Conservation (phyloP, 257 asterid genomes). For the Phtheirospermum japonicum region DNA sequence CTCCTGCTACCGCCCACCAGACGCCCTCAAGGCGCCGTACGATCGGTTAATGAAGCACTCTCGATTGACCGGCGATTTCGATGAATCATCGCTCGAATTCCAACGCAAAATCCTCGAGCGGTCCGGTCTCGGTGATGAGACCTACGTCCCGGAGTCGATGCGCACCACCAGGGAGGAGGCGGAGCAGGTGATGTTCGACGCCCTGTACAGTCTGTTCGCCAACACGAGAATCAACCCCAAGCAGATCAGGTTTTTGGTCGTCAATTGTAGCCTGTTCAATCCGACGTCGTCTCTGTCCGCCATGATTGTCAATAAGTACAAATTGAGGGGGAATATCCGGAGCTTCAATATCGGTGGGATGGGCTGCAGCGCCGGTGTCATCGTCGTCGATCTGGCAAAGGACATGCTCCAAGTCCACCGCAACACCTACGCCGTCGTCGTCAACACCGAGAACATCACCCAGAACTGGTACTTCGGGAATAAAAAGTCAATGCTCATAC, state of each 20-base stretch:
- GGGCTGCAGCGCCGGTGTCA: slow-evolving; percentile 88
- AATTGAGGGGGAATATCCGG: slow-evolving; percentile 69
- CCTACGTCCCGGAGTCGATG: too few relatives aligned
- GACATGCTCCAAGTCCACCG: slow-evolving; percentile 65
- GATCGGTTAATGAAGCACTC: too few relatives aligned
- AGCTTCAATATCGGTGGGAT: slow-evolving; percentile 78
- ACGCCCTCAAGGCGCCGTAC: too few relatives aligned
- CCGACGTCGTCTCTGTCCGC: too few relatives aligned
- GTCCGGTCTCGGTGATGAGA: slow-evolving; percentile 77
- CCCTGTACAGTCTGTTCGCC: slow-evolving; percentile 58
- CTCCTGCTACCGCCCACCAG: slow-evolving; percentile 62
- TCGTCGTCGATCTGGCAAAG: too few relatives aligned
- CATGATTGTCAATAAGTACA: slow-evolving; percentile 71
- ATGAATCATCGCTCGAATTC: slow-evolving; percentile 62
- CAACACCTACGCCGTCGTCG: slow-evolving; percentile 70
- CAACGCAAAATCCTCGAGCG: slow-evolving; percentile 69
- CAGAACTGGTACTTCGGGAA: too few relatives aligned
- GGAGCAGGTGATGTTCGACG: too few relatives aligned
- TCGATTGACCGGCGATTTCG: slow-evolving; percentile 67
- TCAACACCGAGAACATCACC: slow-evolving; percentile 67
- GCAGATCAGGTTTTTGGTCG: too few relatives aligned
- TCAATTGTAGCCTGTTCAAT: too few relatives aligned
- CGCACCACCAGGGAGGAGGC: too few relatives aligned
- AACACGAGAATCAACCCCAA: slow-evolving; percentile 55
- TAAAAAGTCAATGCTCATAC: too few relatives aligned